Evolutionary conservation across 2,329 filamentous ascomycete genomes (phyloP).

Genomic region (Neonectria punicea): DNA sequence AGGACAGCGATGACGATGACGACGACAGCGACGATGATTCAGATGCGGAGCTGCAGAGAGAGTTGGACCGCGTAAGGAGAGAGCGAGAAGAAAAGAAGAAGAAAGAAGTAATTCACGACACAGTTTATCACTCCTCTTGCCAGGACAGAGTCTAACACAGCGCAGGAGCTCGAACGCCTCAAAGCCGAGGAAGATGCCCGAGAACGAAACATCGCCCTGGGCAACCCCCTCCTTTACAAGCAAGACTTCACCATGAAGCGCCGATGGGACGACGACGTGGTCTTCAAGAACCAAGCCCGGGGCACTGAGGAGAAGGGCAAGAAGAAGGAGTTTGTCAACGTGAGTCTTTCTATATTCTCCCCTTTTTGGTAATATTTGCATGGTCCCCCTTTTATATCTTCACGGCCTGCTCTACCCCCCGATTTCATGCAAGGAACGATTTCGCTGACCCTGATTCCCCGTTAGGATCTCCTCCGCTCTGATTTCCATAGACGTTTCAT

Average conservation of each 20-base stretch:
- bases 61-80: conserved; percentile 92
- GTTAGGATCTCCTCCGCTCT: conserved; percentile 84
- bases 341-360: conserved; percentile 55
- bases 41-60: conserved; percentile 86
- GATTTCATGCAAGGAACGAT: conserved; percentile 6
- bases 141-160: conserved; percentile 19
- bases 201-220: conserved; percentile 88
- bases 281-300: conserved; percentile 98
- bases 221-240: conserved; percentile 92
- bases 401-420: conserved; percentile 5
- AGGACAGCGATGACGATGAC: conserved; percentile 61
- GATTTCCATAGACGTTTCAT: conserved; percentile 99
- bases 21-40: conserved; percentile 64
- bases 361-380: not conserved
- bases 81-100: conserved; percentile 65
- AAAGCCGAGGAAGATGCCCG: conserved; percentile 84
- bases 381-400: not conserved
- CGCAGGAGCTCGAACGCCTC: conserved; percentile 79
- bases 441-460: conserved; percentile 39
- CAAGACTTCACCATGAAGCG: conserved; percentile 90
- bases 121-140: too few relatives aligned
- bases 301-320: conserved; percentile 92
- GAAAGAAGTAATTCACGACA: conserved; percentile 44
- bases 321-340: conserved; percentile 96
- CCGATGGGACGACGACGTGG: conserved; percentile 97